Base-by-base conservation (phyloP, 306 rosid genomes). In the Hylodesmum podocarpum region DNA sequence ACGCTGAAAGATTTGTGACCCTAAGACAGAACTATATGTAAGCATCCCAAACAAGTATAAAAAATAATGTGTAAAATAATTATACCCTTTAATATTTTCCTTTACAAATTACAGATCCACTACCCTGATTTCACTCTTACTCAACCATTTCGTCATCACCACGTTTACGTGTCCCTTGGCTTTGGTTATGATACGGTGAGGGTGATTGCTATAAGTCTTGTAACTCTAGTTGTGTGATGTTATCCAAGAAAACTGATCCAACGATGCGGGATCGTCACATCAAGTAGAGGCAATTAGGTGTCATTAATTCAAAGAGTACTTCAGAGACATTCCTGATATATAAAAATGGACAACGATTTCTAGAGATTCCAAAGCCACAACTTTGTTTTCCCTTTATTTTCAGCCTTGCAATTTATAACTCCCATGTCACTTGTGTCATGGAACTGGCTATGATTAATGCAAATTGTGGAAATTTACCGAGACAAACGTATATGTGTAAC, bases 131-230 rank as follows among this genome's bases (percentile, higher is more conserved):
- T 89, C 90, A 86, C 84, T 87, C 89, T 87, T 89, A 92, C 97
- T 92, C 89, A 77, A 88, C 78, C 97, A 71, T 90, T 88, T 84
- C 94, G 92, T 92, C 94, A 88, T 83, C 84, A 71, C 88, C 57
- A 90, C 91, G 96, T 84, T 76, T 78, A 76, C 87, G 74, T 86
- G 86, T 84, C 90, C 87, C 67, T 44, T 76, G 55, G 53, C 55
- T 9, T 28, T n/a, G 57, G 39, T 49, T 31, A 53, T 58, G 80
- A 39, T 81, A 46, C 29, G 36, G 29, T 82, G 70, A 19, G 73
- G 75, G 57, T 28, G 53, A 71, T 76, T 61, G 36, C 39, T 46
- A 7, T 4, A 24, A 34, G 10, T 57, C 37, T 57, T 70, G 21
- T 47, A 50, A 50, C 22, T 50, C 40, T 28, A 27, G 21, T 22